Evolutionary conservation across 371 early-diverging fungal species (phyloP).

Genomic region (Mortierella sp.): DNA sequence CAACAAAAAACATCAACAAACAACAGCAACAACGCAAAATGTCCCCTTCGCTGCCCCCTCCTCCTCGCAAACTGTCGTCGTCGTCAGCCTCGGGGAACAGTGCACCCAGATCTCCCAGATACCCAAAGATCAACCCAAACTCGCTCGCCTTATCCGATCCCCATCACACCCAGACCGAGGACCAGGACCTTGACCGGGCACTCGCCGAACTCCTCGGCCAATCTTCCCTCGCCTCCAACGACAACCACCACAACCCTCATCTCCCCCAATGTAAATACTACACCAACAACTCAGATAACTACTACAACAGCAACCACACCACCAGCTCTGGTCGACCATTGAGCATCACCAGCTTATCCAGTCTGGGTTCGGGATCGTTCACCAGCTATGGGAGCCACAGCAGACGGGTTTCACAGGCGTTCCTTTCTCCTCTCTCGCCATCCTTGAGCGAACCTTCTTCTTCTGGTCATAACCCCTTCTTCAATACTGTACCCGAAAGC

Average conservation of each 20-base stretch:
- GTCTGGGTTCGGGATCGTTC: conserved; percentile 39
- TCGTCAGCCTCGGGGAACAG: conserved; percentile 9
- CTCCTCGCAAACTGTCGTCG: conserved; percentile 42
- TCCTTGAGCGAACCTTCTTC: conserved; percentile 30
- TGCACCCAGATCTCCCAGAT: conserved; percentile 31
- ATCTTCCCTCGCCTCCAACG: conserved; percentile 14
- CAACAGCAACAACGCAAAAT: not conserved
- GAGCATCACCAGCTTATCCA: conserved; percentile 51
- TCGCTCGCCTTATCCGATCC: conserved; percentile 24
- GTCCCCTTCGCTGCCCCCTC: conserved; percentile 48
- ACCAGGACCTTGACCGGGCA: conserved; percentile 43
- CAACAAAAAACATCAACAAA: not conserved
- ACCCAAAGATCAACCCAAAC: conserved; percentile 40
- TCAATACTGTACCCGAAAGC: conserved; percentile 26
- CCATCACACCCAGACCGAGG: conserved; percentile 20
- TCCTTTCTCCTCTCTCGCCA: conserved; percentile 40
- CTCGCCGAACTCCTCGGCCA: conserved; percentile 48
- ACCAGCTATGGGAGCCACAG: conserved; percentile 41
- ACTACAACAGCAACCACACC: conserved; percentile 4
- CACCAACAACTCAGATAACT: not conserved
- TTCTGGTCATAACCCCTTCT: conserved; percentile 27
- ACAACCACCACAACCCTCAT: conserved; percentile 13
- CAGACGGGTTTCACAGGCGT: conserved; percentile 51
- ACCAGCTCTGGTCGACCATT: conserved; percentile 24
- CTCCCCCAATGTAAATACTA: conserved; percentile 28